phyloP scores from a whole-genome alignment of 2,329 filamentous ascomycete genomes.

The Diaporthe ilicicola region DNA sequence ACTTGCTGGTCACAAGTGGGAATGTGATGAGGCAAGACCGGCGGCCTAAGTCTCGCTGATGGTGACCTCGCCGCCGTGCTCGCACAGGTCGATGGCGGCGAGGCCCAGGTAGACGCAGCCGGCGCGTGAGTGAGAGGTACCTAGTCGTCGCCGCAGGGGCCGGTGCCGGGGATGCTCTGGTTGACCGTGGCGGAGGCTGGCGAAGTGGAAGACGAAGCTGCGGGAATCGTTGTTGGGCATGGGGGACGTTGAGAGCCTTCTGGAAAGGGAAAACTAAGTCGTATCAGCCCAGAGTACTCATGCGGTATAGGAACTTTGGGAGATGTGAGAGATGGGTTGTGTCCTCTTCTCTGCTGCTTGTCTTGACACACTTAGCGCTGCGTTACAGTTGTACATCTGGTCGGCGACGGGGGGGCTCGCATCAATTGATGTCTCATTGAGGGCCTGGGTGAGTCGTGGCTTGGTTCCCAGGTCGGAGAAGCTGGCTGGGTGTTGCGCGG shows the following conservation, averaged over 20 bases:
- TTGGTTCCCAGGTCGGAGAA: conserved; percentile 6
- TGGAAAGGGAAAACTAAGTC: neutral
- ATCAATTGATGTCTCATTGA: conserved; percentile 8
- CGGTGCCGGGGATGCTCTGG: neutral
- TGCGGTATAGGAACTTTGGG: neutral
- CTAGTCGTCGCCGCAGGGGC: neutral
- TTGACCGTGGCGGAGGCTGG: neutral
- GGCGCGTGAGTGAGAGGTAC: neutral
- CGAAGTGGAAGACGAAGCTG: neutral
- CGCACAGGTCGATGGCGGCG: neutral
- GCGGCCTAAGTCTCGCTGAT: neutral
- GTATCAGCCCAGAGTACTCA: neutral
- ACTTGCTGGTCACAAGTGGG: neutral
- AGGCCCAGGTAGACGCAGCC: neutral
- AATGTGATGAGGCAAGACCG: too few relatives aligned
- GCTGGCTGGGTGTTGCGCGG: neutral
- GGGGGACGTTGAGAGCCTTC: neutral
- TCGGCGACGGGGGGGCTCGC: neutral
- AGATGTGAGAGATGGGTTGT: neutral
- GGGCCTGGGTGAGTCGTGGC: neutral
- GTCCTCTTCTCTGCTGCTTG: neutral
- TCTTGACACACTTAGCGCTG: neutral
- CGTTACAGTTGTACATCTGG: neutral
- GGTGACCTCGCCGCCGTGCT: conserved; percentile 12
- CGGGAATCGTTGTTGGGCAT: neutral